A percentile compares a stretch with the other conserved stretches of the same genome.
Conservation (phyloP, 2,329 filamentous ascomycete genomes). For the Aplosporella prunicola region DNA sequence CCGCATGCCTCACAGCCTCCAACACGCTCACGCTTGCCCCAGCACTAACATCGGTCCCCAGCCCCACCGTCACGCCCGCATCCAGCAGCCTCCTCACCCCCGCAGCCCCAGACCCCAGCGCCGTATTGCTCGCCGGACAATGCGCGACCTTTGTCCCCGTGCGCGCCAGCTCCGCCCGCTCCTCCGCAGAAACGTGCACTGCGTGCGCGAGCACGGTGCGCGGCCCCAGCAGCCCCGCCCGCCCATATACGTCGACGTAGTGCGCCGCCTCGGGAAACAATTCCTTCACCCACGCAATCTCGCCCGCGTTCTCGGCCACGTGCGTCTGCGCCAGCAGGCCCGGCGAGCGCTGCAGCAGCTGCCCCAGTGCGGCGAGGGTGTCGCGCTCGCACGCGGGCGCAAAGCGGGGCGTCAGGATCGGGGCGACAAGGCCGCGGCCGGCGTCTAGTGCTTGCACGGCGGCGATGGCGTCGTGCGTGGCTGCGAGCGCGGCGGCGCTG, state of each 20-base stretch:
- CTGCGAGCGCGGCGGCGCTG: conserved; percentile 49
- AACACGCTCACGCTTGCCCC: conserved; percentile 77
- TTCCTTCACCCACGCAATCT: conserved; percentile 59
- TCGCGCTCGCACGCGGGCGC: conserved; percentile 45
- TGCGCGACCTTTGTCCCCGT: conserved; percentile 63
- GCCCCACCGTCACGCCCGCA: conserved; percentile 64
- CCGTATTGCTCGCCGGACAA: conserved; percentile 79
- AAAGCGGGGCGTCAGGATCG: conserved; percentile 67
- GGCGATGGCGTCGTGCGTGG: conserved; percentile 33
- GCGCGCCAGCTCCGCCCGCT: conserved; percentile 54
- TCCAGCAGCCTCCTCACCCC: conserved; percentile 66
- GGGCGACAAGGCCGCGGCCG: conserved; percentile 52
- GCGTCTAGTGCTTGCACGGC: conserved; percentile 63
- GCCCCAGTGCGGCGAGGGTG: conserved; percentile 55
- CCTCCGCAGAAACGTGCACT: conserved; percentile 61
- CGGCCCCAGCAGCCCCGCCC: conserved; percentile 55
- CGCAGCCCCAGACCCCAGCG: conserved; percentile 69
- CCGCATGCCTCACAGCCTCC: conserved; percentile 72
- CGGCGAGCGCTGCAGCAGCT: conserved; percentile 49
- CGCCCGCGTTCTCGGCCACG: conserved; percentile 70
- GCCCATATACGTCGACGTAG: conserved; percentile 76
- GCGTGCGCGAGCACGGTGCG: conserved; percentile 80
- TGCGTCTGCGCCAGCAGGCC: conserved; percentile 75
- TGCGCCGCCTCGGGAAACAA: conserved; percentile 55
- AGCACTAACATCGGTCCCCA: conserved; percentile 86